Base-by-base conservation (phyloP, 208 protist genomes). In the Wallacemonas collosoma region DNA sequence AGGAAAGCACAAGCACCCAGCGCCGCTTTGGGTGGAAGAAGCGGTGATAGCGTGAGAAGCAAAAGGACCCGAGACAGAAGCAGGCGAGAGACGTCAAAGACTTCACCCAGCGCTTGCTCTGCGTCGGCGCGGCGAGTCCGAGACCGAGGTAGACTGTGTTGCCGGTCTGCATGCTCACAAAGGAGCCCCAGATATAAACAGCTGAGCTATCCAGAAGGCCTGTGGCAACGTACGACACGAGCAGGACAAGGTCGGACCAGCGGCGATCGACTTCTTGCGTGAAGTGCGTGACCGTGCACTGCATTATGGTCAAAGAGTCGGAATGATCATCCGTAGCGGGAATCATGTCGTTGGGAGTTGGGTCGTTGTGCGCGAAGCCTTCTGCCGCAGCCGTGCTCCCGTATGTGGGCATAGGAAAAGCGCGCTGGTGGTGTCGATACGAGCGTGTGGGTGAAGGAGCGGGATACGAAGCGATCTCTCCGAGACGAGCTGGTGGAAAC, bases 131-230 rank as follows among this genome's bases (percentile, higher is more conserved):
- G 2, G 71, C 60, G 5, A 75, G 50, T 15, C 71, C 71, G 2
- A 75, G 71, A 38, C 71, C 71, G 55, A 75, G 53, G 62, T 75
- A 75, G 26, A 75, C 71, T 43, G 71, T 75, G 54, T 75, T 75
- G n/a, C 71, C 71, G 1, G 71, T 75, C 62, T 75, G 71, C 71
- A 75, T 75, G 53, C 61, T 68, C 35, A 75, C 71, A 17, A 75
- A 75, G 36, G 71, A 75, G 62, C 71, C 71, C 71, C 71, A 75
- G 15, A 67, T 69, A 39, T 43, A 50, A 3, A 75, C 71, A 5
- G 71, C 71, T n/a, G 61, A 68, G 35, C 71, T 75, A 44, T 75
- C 71, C 50, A 75, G 50, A 3, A 75, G 62, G 8, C 71, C 71
- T 9, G 71, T 75, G 12, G 71, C 71, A 2, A 75, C 53, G 50